Conservation (phyloP, 192 early-diverging fungal genomes). For the Phlyctochytrium planicorne region DNA sequence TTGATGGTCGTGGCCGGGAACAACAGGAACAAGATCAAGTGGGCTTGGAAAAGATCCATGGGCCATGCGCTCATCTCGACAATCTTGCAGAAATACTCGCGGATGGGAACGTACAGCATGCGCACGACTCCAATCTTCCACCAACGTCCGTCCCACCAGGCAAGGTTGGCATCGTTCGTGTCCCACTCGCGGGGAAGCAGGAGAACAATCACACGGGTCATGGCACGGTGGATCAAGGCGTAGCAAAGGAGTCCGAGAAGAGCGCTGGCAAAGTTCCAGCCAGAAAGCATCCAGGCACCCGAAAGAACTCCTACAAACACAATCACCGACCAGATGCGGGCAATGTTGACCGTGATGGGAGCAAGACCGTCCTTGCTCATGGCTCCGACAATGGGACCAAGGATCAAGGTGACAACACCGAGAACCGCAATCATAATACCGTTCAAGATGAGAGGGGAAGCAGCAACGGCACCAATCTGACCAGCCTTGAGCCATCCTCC, state of each 20-base stretch:
- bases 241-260: slow-evolving; percentile 2
- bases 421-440: slow-evolving; percentile 2
- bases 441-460: slow-evolving; percentile 7
- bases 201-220: slow-evolving; percentile 47
- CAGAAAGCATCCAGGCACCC: slow-evolving; percentile 11
- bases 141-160: slow-evolving; percentile 88
- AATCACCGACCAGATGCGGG: background rate
- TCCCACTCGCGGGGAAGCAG: slow-evolving; percentile 81
- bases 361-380: slow-evolving; percentile 13
- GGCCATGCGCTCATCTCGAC: slow-evolving; percentile 82
- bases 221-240: background rate
- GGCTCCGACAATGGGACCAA: slow-evolving; percentile 9
- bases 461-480: background rate
- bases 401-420: background rate
- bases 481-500: background rate
- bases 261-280: background rate
- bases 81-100: slow-evolving; percentile 81
- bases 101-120: slow-evolving; percentile 70
- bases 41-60: slow-evolving; percentile 75
- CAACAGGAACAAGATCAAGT: slow-evolving; percentile 74
- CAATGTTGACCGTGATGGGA: slow-evolving; percentile 11
- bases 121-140: slow-evolving; percentile 67
- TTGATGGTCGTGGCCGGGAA: slow-evolving; percentile 35
- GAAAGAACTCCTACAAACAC: slow-evolving; percentile 12
- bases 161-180: slow-evolving; percentile 77